Evolutionary conservation across 75 land plant species (phyloP).

Genomic region (Sequoiadendron giganteum): DNA sequence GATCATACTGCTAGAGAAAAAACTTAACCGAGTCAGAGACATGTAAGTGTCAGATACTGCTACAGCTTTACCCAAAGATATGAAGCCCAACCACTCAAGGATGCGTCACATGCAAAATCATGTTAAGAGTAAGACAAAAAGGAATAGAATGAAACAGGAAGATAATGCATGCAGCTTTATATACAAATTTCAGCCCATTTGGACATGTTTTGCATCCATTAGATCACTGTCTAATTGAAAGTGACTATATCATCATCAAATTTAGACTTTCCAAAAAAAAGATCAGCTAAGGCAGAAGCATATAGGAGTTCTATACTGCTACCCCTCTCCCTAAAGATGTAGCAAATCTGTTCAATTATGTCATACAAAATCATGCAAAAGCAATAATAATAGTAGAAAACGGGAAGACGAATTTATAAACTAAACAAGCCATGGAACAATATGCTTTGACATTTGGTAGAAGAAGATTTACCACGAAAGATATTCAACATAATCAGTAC

Average conservation of each 20-base stretch:
- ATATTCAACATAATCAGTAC: neutral
- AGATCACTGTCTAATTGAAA: neutral
- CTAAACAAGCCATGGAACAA: neutral
- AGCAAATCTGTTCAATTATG: neutral
- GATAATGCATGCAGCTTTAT: neutral
- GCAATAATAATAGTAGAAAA: neutral
- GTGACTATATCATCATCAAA: neutral
- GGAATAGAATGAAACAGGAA: neutral
- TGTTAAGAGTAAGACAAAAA: neutral
- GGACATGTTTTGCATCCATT: neutral
- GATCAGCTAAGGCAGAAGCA: neutral
- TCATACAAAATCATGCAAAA: constrained; percentile 3
- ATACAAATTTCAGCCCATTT: neutral
- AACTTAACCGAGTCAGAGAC: neutral
- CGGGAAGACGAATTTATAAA: neutral
- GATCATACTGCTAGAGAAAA: neutral
- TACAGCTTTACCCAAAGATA: neutral
- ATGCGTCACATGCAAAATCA: neutral
- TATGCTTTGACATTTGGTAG: neutral
- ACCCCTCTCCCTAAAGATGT: neutral
- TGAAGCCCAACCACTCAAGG: neutral
- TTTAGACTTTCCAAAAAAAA: neutral
- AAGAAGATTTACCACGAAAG: neutral
- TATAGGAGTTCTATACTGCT: neutral
- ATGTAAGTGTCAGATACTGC: neutral